Conservation (phyloP, 1,284 basidiomycete species). For the Salmacisia buchloeana region DNA sequence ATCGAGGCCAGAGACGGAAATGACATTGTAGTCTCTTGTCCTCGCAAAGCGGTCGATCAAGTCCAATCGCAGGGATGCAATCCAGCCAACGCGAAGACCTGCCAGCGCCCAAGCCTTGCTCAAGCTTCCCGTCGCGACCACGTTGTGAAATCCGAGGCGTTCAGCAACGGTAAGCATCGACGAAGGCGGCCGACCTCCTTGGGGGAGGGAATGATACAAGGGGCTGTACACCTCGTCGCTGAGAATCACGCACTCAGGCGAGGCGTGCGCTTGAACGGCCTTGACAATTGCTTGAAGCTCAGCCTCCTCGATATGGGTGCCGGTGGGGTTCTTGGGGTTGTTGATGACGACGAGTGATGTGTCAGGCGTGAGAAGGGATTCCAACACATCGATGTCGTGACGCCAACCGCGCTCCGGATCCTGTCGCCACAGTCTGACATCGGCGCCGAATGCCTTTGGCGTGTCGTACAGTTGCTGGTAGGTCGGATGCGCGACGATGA, state of each 20-base stretch:
- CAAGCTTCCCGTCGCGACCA: constrained; percentile 13
- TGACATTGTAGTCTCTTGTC: constrained; percentile 12
- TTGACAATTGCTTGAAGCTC: background rate
- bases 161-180: constrained; percentile 8
- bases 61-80: constrained; percentile 9
- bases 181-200: background rate
- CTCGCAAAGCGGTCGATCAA: constrained; percentile 3
- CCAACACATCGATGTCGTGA: constrained; percentile 6
- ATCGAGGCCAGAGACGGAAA: constrained; percentile 11
- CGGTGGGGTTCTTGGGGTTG: constrained; percentile 16
- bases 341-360: constrained; percentile 13
- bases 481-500: constrained; percentile 6
- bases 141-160: constrained; percentile 8
- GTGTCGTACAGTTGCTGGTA: constrained; percentile 13
- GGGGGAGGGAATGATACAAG: constrained; percentile 6
- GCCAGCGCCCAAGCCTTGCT: constrained; percentile 12
- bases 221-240: constrained; percentile 15
- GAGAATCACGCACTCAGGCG: constrained; percentile 8
- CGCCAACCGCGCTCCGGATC: constrained; percentile 7
- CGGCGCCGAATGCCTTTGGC: constrained; percentile 12
- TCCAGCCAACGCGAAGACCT: constrained; percentile 14
- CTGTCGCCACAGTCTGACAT: constrained; percentile 9
- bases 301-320: background rate
- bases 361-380: constrained; percentile 1
- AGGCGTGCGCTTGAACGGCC: background rate